Evolutionary conservation across 192 early-diverging fungal species (phyloP), one percentile per base, ranked within the genome.

Genomic region (Backusella westeae): DNA sequence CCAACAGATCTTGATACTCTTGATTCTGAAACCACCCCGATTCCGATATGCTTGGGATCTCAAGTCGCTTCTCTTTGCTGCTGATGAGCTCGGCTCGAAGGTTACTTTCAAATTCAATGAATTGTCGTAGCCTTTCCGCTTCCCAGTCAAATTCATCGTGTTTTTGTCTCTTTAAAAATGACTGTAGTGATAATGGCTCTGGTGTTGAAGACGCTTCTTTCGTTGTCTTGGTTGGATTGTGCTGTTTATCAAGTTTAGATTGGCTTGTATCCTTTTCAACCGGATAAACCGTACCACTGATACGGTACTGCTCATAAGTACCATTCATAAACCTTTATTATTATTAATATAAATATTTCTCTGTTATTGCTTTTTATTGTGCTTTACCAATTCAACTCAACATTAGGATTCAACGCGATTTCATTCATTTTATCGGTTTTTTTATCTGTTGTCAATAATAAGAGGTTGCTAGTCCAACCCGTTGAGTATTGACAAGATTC

Each of bases 271-370:
- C 42, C 32, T 72, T 72, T 29, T 67, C 74, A 69, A 77, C 38
- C 2, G 76, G 34, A 42, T 76, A 56, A 44, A 83, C 41, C 14
- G 46, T 69, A 19, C 84, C 84, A 0, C 49, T 34, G 14, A 85
- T 34, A 34, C 84, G 84, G 78, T 78, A 83, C 63, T 85, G 84
- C 15, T 85, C 84, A 23, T 29, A 49, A 0, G 84, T 83, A 34
- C 56, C 67, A 67, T 65, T 34, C 67, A 85, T 80, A 71, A 72
- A 81, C 81, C 81, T 82, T 34, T 34, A 15, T 41, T 44, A 39
- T 39, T 39, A 39, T 39, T 9, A 39, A 17, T 39, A 59, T 34
- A 5, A 19, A 42, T 41, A 21, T 19, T 12, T 66, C 21, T 26
- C n/a, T 5, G 23, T 72, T 34, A 19, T 36, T 42, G 21, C 3